A percentile compares a stretch with the other conserved stretches of the same genome.
These are phyloP conservation scores for Phaeophleospora eucalypticola DNA, from an alignment of 2,329 filamentous ascomycete species.

Conservation along the genomic window DNA sequence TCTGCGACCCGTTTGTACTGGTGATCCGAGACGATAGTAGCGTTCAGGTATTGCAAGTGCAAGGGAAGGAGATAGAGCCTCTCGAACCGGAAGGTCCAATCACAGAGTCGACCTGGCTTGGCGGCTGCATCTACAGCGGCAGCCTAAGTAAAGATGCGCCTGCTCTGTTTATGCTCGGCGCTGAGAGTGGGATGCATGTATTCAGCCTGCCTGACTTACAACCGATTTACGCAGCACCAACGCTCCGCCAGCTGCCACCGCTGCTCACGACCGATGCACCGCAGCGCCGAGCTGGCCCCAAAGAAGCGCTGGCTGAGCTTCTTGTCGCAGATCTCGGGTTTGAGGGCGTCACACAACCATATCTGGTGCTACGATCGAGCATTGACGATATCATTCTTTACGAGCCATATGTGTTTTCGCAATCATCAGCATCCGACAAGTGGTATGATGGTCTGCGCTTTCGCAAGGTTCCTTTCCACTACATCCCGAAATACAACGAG, in stretches of 20 bases:
- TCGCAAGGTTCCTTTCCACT: conserved; percentile 67
- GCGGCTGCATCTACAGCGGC: conserved; percentile 76
- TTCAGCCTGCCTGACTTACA: conserved; percentile 73
- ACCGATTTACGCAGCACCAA: conserved; percentile 70
- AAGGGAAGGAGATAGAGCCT: conserved; percentile 62
- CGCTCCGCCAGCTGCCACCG: conserved; percentile 72
- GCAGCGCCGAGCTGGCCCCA: conserved; percentile 64
- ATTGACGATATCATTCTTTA: conserved; percentile 85
- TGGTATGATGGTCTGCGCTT: conserved; percentile 64
- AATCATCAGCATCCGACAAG: not conserved
- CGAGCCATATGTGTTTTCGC: conserved; percentile 62
- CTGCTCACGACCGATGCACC: conserved; percentile 68
- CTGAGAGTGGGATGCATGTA: conserved; percentile 66
- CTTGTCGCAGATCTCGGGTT: conserved; percentile 83
- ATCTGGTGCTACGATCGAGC: conserved; percentile 74
- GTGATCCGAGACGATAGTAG: conserved; percentile 80
- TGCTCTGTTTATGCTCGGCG: conserved; percentile 72
- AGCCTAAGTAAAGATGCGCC: conserved; percentile 53
- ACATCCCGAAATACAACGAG: conserved; percentile 57
- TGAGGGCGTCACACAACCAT: conserved; percentile 62
- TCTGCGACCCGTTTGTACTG: conserved; percentile 80
- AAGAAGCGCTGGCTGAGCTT: conserved; percentile 73
- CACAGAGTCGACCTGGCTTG: conserved; percentile 65
- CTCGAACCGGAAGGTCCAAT: conserved; percentile 60
- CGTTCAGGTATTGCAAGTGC: conserved; percentile 69